A percentile compares a stretch with the other conserved stretches of the same genome.
These are phyloP conservation scores for Dioscorea alata DNA, from an alignment of 106 monocot genomes.

Conservation along the genomic window DNA sequence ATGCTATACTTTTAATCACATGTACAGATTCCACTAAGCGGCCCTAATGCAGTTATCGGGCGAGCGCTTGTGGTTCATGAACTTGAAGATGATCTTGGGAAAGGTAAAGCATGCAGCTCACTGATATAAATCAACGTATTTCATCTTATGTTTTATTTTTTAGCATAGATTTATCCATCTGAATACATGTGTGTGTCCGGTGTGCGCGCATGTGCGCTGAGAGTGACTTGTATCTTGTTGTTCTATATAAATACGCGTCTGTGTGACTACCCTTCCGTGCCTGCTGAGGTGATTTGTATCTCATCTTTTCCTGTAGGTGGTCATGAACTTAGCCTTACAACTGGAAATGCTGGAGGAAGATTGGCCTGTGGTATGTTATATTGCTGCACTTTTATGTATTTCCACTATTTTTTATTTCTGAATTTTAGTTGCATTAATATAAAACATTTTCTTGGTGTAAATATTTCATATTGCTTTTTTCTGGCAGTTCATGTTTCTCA, in stretches of 20 bases:
- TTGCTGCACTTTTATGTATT: background rate
- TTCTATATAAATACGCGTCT: too few species aligned
- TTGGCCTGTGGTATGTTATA: slow-evolving; percentile 74
- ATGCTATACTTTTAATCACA: too few species aligned
- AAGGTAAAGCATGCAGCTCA: slow-evolving; percentile 32
- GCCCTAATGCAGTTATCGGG: slow-evolving; percentile 79
- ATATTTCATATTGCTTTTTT: background rate
- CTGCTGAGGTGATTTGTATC: too few species aligned
- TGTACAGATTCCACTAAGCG: slow-evolving; percentile 59
- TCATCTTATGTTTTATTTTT: too few species aligned
- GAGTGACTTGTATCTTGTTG: too few species aligned
- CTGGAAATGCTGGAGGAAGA: slow-evolving; percentile 96
- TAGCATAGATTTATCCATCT: too few species aligned
- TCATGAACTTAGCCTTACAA: slow-evolving; percentile 86
- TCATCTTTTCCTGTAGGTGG: slow-evolving; percentile 35
- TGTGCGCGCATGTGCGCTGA: too few species aligned
- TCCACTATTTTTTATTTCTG: too few species aligned
- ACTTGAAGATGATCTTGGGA: slow-evolving; percentile 85
- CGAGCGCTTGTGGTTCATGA: slow-evolving; percentile 95
- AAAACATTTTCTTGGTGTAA: background rate
- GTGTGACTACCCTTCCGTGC: background rate
- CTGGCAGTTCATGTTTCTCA: background rate
- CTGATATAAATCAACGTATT: too few species aligned
- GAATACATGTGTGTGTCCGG: too few species aligned
- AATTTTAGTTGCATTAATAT: background rate